A percentile compares a stretch with the other conserved stretches of the same genome.
Evolutionary conservation across 2,329 filamentous ascomycete species (phyloP).

Genomic region (Colletotrichum tropicale): DNA sequence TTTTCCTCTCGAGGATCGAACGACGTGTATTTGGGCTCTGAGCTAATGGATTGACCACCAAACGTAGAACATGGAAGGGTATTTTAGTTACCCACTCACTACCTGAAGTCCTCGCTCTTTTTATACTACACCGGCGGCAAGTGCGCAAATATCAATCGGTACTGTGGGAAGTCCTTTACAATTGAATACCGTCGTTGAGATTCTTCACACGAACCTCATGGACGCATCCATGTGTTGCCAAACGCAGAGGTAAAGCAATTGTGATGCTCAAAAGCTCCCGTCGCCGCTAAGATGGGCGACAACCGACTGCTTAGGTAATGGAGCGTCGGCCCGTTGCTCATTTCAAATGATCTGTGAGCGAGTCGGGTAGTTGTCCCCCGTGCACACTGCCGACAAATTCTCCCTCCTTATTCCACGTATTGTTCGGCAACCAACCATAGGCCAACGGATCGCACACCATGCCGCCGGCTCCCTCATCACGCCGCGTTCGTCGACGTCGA

Average conservation of each 20-base stretch:
- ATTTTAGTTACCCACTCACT: no score
- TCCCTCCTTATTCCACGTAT: neutral
- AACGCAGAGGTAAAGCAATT: neutral
- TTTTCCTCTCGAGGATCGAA: no score
- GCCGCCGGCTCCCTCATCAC: neutral
- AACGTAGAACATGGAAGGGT: no score
- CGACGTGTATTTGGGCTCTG: no score
- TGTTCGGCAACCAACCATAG: neutral
- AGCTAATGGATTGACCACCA: no score
- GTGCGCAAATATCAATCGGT: neutral
- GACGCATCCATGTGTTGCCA: neutral
- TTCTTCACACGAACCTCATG: neutral
- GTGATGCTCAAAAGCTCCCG: neutral
- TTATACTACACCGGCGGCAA: fast-evolving
- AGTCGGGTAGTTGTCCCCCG: neutral
- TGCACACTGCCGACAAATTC: neutral
- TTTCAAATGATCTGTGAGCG: neutral
- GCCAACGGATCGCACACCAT: neutral
- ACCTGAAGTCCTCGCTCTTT: neutral
- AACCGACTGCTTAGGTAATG: neutral
- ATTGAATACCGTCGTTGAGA: neutral
- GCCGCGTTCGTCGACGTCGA: slow-evolving; percentile 21
- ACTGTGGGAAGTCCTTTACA: neutral
- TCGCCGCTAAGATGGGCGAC: neutral
- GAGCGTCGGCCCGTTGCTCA: neutral